Evolutionary conservation across 2,329 filamentous ascomycete genomes (phyloP).

Genomic region (Aspergillus eucalypticola): DNA sequence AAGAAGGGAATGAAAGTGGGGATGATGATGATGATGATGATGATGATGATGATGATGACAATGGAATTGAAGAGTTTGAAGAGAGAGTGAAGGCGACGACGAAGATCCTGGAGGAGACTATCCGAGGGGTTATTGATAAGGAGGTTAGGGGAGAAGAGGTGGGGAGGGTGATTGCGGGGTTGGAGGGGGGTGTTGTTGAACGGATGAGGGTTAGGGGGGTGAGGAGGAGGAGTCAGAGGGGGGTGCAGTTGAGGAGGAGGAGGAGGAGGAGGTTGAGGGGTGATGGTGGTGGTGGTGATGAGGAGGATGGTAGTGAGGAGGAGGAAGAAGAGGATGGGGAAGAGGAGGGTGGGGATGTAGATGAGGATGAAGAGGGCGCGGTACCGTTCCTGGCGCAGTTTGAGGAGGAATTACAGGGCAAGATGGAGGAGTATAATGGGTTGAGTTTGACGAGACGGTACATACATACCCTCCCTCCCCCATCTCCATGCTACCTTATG

Average conservation of each 20-base stretch:
- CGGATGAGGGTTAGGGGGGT: constrained; percentile 27
- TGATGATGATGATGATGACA: no score
- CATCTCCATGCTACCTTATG: no score
- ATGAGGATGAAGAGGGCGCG: constrained; percentile 43
- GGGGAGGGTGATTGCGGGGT: constrained; percentile 45
- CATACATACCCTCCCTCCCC: no score
- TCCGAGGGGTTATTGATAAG: constrained; percentile 61
- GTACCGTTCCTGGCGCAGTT: constrained; percentile 39
- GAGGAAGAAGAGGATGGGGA: constrained; percentile 40
- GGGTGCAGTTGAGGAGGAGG: constrained; percentile 22
- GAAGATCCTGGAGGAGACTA: constrained; percentile 56
- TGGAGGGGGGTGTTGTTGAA: constrained; percentile 40
- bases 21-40: no score
- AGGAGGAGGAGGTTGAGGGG: constrained; percentile 14
- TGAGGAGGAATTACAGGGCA: constrained; percentile 36
- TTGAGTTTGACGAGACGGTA: constrained; percentile 44
- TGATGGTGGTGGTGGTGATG: constrained; percentile 17
- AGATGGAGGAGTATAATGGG: constrained; percentile 37
- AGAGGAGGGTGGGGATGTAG: constrained; percentile 42
- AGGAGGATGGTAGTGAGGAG: constrained; percentile 22
- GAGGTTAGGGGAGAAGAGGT: constrained; percentile 50
- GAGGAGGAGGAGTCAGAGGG: constrained; percentile 31
- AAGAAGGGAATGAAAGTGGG: constrained; percentile 14
- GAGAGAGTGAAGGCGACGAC: constrained; percentile 55
- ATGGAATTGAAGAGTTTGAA: constrained; percentile 44